Conservation (phyloP, 805 yeast species). For the Candida palmyrensis region DNA sequence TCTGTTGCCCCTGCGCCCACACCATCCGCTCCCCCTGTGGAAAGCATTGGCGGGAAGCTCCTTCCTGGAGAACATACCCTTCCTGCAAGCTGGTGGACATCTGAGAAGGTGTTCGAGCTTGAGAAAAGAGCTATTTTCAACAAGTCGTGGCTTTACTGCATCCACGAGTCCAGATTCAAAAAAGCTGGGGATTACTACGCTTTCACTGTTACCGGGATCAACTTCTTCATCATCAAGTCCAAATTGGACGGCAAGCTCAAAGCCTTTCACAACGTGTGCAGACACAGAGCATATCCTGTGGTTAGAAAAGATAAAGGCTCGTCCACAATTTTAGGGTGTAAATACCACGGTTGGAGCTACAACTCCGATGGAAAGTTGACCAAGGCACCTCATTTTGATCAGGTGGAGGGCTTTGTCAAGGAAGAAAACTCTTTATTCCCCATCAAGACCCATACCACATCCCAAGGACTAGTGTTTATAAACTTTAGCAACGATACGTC, state of each 20-base stretch:
- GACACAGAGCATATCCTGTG: slow-evolving; percentile 62
- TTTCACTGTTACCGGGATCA: slow-evolving; percentile 47
- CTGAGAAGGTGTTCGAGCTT: slow-evolving; percentile 51
- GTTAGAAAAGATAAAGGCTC: slow-evolving; percentile 56
- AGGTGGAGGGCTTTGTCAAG: slow-evolving; percentile 54
- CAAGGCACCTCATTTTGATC: slow-evolving; percentile 59
- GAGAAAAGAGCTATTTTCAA: slow-evolving; percentile 55
- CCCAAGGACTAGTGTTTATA: slow-evolving; percentile 53
- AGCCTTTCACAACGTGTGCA: slow-evolving; percentile 62
- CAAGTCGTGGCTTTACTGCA: slow-evolving; percentile 52
- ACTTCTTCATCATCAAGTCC: slow-evolving; percentile 51
- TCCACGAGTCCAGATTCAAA: slow-evolving; percentile 47
- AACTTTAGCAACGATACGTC: slow-evolving; percentile 46
- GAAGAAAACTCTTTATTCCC: slow-evolving; percentile 51
- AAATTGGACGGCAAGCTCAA: slow-evolving; percentile 45
- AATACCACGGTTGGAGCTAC: slow-evolving; percentile 64
- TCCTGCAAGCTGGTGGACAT: slow-evolving; percentile 66
- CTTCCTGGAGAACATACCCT: slow-evolving; percentile 41
- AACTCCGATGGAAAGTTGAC: slow-evolving; percentile 55
- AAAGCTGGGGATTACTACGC: slow-evolving; percentile 56
- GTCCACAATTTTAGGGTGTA: slow-evolving; percentile 53
- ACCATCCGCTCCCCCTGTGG: slow-evolving; percentile 19
- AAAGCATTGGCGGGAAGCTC: slow-evolving; percentile 7
- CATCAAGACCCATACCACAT: slow-evolving; percentile 49
- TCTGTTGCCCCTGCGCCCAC: slow-evolving; percentile 8